These are phyloP conservation scores for Starmerella vaccinii DNA, from an alignment of 805 yeast genomes.

Conservation along the genomic window DNA sequence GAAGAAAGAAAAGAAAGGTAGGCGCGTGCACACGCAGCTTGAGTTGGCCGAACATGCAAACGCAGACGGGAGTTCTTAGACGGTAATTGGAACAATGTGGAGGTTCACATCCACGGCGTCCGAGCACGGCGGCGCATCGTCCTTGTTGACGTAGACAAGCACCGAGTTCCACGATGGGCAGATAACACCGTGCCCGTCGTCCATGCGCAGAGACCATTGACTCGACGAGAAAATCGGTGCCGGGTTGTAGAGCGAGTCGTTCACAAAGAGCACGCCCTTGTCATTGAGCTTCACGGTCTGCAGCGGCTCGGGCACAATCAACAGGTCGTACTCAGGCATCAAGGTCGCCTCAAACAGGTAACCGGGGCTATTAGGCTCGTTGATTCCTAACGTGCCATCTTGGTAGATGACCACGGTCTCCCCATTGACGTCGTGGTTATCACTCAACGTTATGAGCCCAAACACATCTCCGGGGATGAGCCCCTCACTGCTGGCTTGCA, in stretches of 20 bases:
- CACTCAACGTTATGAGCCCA: slow-evolving; percentile 21
- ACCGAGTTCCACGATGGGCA: slow-evolving; percentile 27
- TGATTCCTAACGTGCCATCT: slow-evolving; percentile 24
- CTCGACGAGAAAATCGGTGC: slow-evolving; percentile 20
- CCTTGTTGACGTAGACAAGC: slow-evolving; percentile 15
- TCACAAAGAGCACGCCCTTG: slow-evolving; percentile 21
- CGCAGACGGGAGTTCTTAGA: no score
- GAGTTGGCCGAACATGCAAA: no score
- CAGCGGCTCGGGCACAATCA: slow-evolving; percentile 27
- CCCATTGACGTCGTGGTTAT: slow-evolving; percentile 13
- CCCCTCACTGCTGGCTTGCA: neutral
- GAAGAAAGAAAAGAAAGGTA: no score
- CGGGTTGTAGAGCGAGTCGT: slow-evolving; percentile 24
- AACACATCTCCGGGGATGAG: slow-evolving; percentile 26
- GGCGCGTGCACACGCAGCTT: no score
- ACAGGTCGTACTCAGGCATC: slow-evolving; percentile 24
- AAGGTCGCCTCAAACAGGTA: slow-evolving; percentile 23
- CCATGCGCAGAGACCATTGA: slow-evolving; percentile 16
- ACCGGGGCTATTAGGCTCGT: slow-evolving; percentile 22
- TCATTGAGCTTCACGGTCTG: slow-evolving; percentile 21
- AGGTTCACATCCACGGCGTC: slow-evolving; percentile 24
- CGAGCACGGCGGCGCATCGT: slow-evolving; percentile 17
- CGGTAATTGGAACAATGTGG: slow-evolving; percentile 18
- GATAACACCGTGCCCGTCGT: slow-evolving; percentile 15
- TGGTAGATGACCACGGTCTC: slow-evolving; percentile 23